These are phyloP conservation scores for Hypoxylon sp. DNA, from an alignment of 2,329 filamentous ascomycete species.

Conservation along the genomic window DNA sequence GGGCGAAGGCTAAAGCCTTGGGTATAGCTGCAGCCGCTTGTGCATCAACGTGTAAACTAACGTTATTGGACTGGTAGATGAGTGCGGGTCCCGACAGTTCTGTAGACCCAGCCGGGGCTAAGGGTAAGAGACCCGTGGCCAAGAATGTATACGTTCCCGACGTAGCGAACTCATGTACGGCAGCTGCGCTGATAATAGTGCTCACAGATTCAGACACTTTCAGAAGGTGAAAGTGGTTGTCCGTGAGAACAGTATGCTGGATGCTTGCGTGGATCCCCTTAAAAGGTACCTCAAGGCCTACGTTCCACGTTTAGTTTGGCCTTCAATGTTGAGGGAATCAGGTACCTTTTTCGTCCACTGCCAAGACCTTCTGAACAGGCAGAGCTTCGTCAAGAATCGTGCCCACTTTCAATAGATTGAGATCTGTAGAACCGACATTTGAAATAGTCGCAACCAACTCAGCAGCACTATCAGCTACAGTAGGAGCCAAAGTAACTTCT, in stretches of 20 bases:
- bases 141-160: conserved; percentile 43
- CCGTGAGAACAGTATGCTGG: conserved; percentile 40
- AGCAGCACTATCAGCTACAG: conserved; percentile 14
- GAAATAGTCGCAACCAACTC: conserved; percentile 45
- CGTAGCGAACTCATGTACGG: conserved; percentile 40
- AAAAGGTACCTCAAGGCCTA: conserved; percentile 33
- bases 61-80: conserved; percentile 39
- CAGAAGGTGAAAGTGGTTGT: conserved; percentile 39
- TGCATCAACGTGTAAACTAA: conserved; percentile 37
- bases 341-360: conserved; percentile 36
- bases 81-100: conserved; percentile 32
- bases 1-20: background rate
- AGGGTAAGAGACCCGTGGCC: conserved; percentile 39
- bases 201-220: conserved; percentile 36
- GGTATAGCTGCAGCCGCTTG: conserved; percentile 22
- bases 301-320: background rate
- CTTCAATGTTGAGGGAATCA: background rate
- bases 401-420: conserved; percentile 47
- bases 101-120: conserved; percentile 37
- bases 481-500: conserved; percentile 35
- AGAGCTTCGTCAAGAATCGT: conserved; percentile 45
- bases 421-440: conserved; percentile 41
- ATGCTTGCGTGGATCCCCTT: conserved; percentile 44
- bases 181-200: conserved; percentile 37
- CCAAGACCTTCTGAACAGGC: conserved; percentile 40